Percentiles rank a stretch among this genome's conserved stretches.
These are phyloP conservation scores for Moesziomyces parantarcticus DNA, from an alignment of 1,284 basidiomycete species.

Conservation along the genomic window DNA sequence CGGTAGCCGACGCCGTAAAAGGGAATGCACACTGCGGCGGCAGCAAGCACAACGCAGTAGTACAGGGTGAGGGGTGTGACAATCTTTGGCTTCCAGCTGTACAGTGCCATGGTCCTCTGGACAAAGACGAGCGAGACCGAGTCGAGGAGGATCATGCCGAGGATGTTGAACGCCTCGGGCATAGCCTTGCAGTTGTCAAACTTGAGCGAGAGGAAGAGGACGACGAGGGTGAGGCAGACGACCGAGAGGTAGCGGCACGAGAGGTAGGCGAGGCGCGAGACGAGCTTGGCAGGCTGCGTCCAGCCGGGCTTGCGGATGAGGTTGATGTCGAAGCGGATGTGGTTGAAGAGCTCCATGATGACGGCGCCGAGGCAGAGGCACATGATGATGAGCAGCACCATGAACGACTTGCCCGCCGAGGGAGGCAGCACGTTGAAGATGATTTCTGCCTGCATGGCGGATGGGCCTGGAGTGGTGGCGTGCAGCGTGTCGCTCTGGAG, in stretches of 20 bases:
- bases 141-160: conserved; percentile 25
- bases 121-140: conserved; percentile 37
- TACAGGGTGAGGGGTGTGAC: conserved; percentile 17
- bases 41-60: conserved; percentile 22
- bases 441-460: conserved; percentile 10
- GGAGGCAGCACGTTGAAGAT: conserved; percentile 43
- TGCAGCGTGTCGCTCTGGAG: conserved; percentile 6
- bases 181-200: conserved; percentile 25
- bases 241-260: conserved; percentile 23
- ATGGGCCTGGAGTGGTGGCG: conserved; percentile 3
- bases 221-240: conserved; percentile 12
- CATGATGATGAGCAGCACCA: conserved; percentile 31
- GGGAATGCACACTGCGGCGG: conserved; percentile 20
- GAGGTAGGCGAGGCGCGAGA: conserved; percentile 37
- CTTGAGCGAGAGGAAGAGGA: conserved; percentile 21
- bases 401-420: conserved; percentile 15
- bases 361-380: conserved; percentile 34
- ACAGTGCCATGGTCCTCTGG: conserved; percentile 43
- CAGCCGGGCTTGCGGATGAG: conserved; percentile 41
- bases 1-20: conserved; percentile 32
- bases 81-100: conserved; percentile 27
- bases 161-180: conserved; percentile 26
- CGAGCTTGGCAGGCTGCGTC: conserved; percentile 30
- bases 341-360: conserved; percentile 32
- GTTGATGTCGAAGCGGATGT: conserved; percentile 36